Evolutionary conservation across 192 early-diverging fungal species (phyloP), one percentile per base, ranked within the genome.

Genomic region (Coemansia sp.): DNA sequence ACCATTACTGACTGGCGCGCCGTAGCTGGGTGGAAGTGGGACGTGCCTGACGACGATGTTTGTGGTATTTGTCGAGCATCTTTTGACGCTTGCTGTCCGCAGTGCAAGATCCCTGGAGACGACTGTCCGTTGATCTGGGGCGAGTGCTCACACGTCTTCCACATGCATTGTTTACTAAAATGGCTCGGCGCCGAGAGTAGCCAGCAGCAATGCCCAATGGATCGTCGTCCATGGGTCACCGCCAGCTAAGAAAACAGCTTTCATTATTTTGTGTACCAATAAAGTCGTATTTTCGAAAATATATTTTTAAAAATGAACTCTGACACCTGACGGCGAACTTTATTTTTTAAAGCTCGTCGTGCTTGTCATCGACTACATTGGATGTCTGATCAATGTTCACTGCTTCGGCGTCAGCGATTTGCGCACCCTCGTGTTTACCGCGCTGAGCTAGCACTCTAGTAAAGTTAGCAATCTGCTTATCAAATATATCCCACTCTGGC

Each of bases 401-500:
- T 2, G 80, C 80, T 42, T 72, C 72, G 4, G 80, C 80, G 14
- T 77, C 75, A 0, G 75, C 80, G 14, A 82, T 82, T 49, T 77
- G 69, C 14, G 66, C 71, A 3, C 80, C 80, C 50, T 77, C 75
- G 53, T 69, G 57, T 3, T 62, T 74, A 4, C 80, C 80, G 35
- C 68, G 72, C 66, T 68, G 63, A n/a, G 72, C 72, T 23, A 84
- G 74, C 21, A 40, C 38, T 23, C 53, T 68, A 8, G 70, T 78
- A 76, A 84, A 84, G 61, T 84, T 63, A 0, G 89, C 85, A 2
- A 91, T 84, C 74, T 87, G 80, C 33, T 88, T 77, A 75, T 99
- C 97, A 73, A 92, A 90, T 6, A 86, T 87, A 30, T 89, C 89
- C 97, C 97, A 99, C 76, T 99, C 97, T 33, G 96, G 94, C 50